phyloP scores from a whole-genome alignment of 2,329 filamentous ascomycete species.

The Scedosporium minutisporum region DNA sequence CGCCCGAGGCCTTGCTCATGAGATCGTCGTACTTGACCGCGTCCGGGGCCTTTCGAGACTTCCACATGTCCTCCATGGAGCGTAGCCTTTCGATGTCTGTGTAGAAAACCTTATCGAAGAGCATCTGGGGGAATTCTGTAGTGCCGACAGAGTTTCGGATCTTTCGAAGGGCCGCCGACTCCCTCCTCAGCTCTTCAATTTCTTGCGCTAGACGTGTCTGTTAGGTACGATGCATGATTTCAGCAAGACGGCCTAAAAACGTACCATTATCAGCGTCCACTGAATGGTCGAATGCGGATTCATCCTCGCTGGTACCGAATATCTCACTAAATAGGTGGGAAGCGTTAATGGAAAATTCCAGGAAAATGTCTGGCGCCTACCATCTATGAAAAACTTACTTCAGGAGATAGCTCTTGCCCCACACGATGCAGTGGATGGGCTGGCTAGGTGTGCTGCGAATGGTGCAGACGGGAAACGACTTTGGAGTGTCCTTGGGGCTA shows the following conservation, averaged over 20 bases:
- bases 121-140: constrained; percentile 61
- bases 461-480: constrained; percentile 91
- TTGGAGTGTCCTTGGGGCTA: constrained; percentile 78
- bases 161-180: constrained; percentile 72
- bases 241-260: constrained; percentile 10
- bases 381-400: constrained; percentile 36
- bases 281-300: constrained; percentile 69
- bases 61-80: constrained; percentile 96
- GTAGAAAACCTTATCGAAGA: constrained; percentile 91
- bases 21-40: constrained; percentile 60
- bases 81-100: constrained; percentile 73
- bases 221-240: constrained; percentile 7
- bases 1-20: constrained; percentile 37
- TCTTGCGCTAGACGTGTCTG: constrained; percentile 46
- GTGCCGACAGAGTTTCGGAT: constrained; percentile 77
- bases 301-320: constrained; percentile 85
- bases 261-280: constrained; percentile 70
- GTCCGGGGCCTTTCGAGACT: constrained; percentile 63
- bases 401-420: constrained; percentile 93
- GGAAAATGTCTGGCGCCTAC: background rate
- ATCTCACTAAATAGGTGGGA: constrained; percentile 47
- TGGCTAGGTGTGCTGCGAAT: constrained; percentile 94
- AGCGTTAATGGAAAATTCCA: background rate
- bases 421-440: constrained; percentile 97
- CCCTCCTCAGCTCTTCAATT: constrained; percentile 77